phyloP scores from a whole-genome alignment of 495 filamentous ascomycete genomes.

The Xanthoparmelia taractica region DNA sequence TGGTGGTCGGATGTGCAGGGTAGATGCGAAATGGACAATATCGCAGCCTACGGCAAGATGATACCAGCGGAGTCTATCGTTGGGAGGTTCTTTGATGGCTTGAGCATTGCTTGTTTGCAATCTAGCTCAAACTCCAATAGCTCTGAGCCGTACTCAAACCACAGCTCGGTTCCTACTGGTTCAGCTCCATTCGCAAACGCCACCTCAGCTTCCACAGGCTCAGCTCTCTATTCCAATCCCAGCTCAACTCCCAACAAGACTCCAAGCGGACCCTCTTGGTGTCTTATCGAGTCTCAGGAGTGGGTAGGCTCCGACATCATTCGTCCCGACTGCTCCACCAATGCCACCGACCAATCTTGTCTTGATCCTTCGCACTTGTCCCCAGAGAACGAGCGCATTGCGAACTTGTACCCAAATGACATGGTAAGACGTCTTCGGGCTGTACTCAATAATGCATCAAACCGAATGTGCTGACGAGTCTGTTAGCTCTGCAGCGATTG shows the following conservation, averaged over 20 bases:
- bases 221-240: not conserved
- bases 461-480: not conserved
- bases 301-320: constrained; percentile 21
- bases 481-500: constrained; percentile 22
- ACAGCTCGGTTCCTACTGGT: not conserved
- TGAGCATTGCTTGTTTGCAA: constrained; percentile 17
- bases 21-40: constrained; percentile 14
- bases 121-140: not conserved
- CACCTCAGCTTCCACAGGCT: not conserved
- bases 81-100: constrained; percentile 17
- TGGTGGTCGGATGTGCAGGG: constrained; percentile 14
- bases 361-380: constrained; percentile 11
- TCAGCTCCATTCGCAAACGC: not conserved
- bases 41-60: constrained; percentile 11
- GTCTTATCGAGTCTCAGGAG: constrained; percentile 18
- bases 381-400: constrained; percentile 17
- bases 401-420: constrained; percentile 19
- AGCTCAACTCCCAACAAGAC: not conserved
- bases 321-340: constrained; percentile 16
- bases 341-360: constrained; percentile 14
- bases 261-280: constrained; percentile 2
- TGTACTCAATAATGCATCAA: not conserved
- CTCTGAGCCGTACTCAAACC: not conserved
- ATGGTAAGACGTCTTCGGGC: constrained; percentile 8
- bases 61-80: constrained; percentile 17